Conservation (phyloP, 2,329 filamentous ascomycete genomes). For the Apiospora pterosperma region DNA sequence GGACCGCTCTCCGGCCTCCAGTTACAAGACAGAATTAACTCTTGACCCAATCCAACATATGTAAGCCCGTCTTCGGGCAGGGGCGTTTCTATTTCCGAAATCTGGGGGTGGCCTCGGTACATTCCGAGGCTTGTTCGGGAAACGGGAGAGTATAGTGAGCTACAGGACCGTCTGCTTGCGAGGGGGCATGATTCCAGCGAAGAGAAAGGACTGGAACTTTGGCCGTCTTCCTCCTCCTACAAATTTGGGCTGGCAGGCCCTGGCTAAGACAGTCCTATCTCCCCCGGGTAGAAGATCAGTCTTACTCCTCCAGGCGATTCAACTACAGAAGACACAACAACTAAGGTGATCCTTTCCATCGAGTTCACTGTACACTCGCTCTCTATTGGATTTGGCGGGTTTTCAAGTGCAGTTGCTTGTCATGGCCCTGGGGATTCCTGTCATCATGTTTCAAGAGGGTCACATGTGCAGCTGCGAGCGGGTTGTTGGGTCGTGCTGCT, state of each 20-base stretch:
- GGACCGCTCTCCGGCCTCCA: neutral
- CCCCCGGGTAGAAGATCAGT: neutral
- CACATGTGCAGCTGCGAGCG: neutral
- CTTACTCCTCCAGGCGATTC: neutral
- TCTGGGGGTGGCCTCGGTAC: neutral
- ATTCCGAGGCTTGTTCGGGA: neutral
- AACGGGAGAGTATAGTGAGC: neutral
- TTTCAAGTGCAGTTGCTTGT: neutral
- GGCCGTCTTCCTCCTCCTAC: neutral
- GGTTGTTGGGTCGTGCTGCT: neutral
- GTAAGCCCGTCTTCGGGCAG: conserved; percentile 1
- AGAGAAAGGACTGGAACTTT: neutral
- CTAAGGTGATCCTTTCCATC: neutral
- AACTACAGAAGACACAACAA: neutral
- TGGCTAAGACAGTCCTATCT: neutral
- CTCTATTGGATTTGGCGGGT: neutral
- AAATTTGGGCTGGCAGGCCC: neutral
- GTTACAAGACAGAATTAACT: neutral
- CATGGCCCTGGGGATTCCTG: neutral
- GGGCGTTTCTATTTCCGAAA: conserved; percentile 3
- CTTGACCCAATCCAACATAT: neutral
- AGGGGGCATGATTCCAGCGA: neutral
- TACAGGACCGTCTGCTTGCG: neutral
- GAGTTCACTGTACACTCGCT: neutral
- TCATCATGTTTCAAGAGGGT: neutral